Percentiles rank a stretch among this genome's conserved stretches.
Evolutionary conservation across 208 protist species (phyloP).

Genomic region (Angomonas deanei): DNA sequence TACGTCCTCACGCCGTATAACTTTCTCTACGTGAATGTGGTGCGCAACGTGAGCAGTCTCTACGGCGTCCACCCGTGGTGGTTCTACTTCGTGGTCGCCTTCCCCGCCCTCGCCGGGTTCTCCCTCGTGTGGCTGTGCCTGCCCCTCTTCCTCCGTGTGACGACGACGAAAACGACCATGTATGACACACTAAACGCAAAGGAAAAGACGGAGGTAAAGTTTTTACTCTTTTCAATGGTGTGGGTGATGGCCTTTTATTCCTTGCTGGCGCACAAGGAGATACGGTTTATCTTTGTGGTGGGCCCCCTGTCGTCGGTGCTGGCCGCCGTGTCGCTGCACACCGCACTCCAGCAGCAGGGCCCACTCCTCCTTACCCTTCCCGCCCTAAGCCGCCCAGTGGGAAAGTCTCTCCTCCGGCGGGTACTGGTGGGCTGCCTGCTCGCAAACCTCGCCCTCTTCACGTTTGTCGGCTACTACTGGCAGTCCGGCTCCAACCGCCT

Average conservation of each 20-base stretch:
- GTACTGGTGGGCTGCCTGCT: conserved; percentile 1
- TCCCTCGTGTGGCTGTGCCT: conserved; percentile 30
- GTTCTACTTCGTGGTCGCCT: conserved; percentile 75
- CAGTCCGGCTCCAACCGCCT: conserved; percentile 1
- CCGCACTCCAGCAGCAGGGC: no score
- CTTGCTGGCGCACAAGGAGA: conserved; percentile 91
- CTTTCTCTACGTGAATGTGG: conserved; percentile 89
- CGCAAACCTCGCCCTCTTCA: conserved; percentile 31
- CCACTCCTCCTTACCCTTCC: neutral
- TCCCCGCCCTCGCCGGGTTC: conserved; percentile 61
- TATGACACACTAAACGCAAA: neutral
- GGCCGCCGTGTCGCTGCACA: conserved; percentile 28
- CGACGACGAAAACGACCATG: neutral
- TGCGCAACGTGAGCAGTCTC: conserved; percentile 63
- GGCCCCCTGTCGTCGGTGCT: conserved; percentile 47
- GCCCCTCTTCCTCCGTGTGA: neutral
- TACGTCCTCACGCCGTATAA: conserved; percentile 47
- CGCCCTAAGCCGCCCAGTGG: neutral
- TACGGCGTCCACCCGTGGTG: conserved; percentile 87
- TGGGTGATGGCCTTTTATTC: conserved; percentile 73
- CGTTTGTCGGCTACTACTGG: conserved; percentile 36
- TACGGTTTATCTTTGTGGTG: conserved; percentile 79
- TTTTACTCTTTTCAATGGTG: conserved; percentile 3
- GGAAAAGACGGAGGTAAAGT: neutral
- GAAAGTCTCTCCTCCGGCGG: neutral